Conservation (phyloP, 352 stramenopile genomes). For the Pythium brachiatum region DNA sequence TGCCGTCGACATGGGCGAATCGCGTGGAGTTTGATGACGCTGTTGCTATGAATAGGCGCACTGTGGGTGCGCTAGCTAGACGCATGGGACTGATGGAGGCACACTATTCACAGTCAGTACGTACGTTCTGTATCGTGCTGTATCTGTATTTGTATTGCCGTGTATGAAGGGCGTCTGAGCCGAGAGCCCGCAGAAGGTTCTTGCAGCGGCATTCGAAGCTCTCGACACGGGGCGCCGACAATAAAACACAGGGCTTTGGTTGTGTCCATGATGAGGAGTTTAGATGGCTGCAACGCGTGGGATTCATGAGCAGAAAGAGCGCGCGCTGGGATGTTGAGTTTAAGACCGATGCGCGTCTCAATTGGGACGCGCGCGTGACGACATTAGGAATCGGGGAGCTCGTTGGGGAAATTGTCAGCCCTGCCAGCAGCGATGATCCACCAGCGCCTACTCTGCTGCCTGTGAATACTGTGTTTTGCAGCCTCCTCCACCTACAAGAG, state of each 20-base stretch:
- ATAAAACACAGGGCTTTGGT: background rate
- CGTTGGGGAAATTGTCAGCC: background rate
- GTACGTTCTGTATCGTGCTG: background rate
- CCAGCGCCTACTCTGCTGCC: background rate
- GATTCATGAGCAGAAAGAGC: background rate
- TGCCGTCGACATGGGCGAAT: background rate
- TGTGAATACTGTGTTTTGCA: background rate
- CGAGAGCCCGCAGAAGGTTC: constrained; percentile 3
- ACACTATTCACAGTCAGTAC: no score
- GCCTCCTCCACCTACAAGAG: background rate
- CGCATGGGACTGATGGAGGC: no score
- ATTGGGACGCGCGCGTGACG: background rate
- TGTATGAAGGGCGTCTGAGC: background rate
- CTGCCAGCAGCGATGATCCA: background rate
- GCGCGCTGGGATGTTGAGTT: background rate
- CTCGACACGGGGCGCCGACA: constrained; percentile 1
- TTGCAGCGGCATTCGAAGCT: constrained; percentile 1
- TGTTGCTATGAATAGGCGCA: background rate
- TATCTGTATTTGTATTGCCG: background rate
- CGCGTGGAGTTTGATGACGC: background rate
- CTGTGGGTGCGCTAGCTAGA: background rate
- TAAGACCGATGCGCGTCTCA: background rate
- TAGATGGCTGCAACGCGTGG: background rate
- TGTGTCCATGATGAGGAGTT: background rate
- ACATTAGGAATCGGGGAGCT: background rate